Evolutionary conservation across 2,329 filamentous ascomycete genomes (phyloP).

Genomic region (Beauveria scarabaeidicola): DNA sequence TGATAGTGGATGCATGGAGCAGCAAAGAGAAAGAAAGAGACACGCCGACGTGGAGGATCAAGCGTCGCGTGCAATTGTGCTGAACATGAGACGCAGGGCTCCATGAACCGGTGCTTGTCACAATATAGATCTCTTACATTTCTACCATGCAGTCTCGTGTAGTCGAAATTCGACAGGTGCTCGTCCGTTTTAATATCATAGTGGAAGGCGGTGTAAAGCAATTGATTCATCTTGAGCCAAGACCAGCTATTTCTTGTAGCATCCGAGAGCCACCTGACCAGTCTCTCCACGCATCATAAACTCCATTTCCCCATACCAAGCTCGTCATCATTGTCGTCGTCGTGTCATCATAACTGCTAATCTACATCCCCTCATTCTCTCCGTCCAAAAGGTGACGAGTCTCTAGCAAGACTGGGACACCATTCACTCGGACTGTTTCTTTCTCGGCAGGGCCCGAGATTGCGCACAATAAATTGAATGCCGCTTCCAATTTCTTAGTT

Average conservation of each 20-base stretch:
- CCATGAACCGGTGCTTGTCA: neutral
- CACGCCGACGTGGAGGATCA: neutral
- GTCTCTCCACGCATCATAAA: neutral
- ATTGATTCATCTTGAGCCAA: neutral
- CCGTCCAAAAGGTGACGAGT: neutral
- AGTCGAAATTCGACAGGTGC: neutral
- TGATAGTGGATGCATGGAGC: neutral
- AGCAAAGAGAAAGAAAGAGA: slow-evolving; percentile 10
- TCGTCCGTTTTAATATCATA: neutral
- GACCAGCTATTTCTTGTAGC: neutral
- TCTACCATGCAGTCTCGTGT: neutral
- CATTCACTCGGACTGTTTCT: neutral
- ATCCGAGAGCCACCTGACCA: neutral
- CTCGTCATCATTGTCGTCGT: neutral
- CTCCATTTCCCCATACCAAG: neutral
- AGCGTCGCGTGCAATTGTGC: neutral
- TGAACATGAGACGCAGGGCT: neutral
- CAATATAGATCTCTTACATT: slow-evolving; percentile 11
- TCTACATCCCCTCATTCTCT: neutral
- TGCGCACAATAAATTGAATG: neutral
- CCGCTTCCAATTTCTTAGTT: slow-evolving; percentile 13
- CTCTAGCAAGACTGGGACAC: neutral
- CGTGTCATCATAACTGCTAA: neutral
- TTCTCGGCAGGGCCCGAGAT: neutral
- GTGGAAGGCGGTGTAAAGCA: neutral